Conservation (phyloP, 129 eudicot genomes). For the Flaveria trinervia region DNA sequence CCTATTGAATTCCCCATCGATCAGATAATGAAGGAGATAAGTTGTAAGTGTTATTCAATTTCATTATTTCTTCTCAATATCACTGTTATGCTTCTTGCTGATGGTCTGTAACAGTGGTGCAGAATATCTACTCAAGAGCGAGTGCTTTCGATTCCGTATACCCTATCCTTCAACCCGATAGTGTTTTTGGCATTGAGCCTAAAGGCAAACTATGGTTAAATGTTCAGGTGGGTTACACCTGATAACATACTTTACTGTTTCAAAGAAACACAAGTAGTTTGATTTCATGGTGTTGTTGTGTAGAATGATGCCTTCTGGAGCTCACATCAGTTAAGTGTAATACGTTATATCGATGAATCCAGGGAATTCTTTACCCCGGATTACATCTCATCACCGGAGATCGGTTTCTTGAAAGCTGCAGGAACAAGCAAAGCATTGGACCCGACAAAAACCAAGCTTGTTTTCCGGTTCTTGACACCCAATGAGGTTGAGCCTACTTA, state of each 20-base stretch:
- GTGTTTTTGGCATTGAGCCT: slow-evolving; percentile 33
- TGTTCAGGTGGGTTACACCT: slow-evolving; percentile 58
- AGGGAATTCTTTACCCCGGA: slow-evolving; percentile 35
- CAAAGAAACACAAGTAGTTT: not conserved
- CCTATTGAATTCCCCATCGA: slow-evolving; percentile 49
- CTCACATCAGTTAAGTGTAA: slow-evolving; percentile 49
- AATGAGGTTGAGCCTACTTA: slow-evolving; percentile 68
- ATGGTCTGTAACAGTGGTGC: slow-evolving; percentile 53
- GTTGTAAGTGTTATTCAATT: slow-evolving; percentile 44
- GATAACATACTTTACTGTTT: not conserved
- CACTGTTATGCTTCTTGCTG: slow-evolving; percentile 5
- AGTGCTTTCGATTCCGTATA: slow-evolving; percentile 45
- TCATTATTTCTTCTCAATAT: not conserved
- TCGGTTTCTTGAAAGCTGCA: slow-evolving; percentile 70
- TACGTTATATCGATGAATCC: slow-evolving; percentile 44
- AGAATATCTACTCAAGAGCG: slow-evolving; percentile 53
- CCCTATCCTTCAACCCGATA: slow-evolving; percentile 38
- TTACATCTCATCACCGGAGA: slow-evolving; percentile 89
- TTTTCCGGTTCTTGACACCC: slow-evolving; percentile 45
- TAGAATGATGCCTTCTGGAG: slow-evolving; percentile 66
- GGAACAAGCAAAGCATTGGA: slow-evolving; percentile 41
- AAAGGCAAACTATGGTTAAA: slow-evolving; percentile 66
- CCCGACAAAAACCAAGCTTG: slow-evolving; percentile 48
- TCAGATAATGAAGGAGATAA: slow-evolving; percentile 42
- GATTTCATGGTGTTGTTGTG: slow-evolving; percentile 10